Evolutionary conservation across 1,284 basidiomycete species (phyloP).

Genomic region (Leucoagaricus sp.): DNA sequence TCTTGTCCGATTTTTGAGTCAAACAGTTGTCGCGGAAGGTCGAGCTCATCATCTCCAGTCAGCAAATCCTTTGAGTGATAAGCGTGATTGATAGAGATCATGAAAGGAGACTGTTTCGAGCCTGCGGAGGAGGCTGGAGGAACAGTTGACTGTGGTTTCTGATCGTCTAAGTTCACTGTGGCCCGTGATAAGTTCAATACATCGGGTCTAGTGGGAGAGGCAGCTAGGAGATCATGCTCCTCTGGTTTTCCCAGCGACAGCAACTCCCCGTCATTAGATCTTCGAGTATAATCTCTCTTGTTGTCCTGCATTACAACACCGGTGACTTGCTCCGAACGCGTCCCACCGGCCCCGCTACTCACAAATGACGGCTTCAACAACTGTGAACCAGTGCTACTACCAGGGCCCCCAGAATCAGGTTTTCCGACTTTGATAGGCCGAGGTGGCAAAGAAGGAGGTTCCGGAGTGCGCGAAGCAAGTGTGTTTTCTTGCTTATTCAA

Average conservation of each 20-base stretch:
- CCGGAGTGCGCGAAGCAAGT: neutral
- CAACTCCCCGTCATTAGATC: constrained; percentile 13
- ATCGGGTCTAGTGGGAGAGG: neutral
- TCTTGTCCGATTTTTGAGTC: constrained; percentile 6
- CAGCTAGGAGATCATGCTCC: neutral
- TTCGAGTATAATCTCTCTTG: constrained; percentile 20
- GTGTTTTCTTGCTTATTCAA: constrained; percentile 12
- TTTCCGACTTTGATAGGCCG: constrained; percentile 18
- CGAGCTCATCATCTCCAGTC: constrained; percentile 62
- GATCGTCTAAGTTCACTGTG: neutral
- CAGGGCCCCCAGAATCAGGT: constrained; percentile 7
- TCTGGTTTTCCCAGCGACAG: neutral
- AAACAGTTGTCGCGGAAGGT: constrained; percentile 21
- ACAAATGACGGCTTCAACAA: constrained; percentile 19
- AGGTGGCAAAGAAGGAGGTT: constrained; percentile 14
- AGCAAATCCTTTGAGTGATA: constrained; percentile 60
- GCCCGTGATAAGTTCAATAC: neutral
- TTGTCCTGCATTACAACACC: constrained; percentile 55
- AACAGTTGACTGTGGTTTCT: neutral
- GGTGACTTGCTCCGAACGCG: constrained; percentile 56
- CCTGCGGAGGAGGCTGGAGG: neutral
- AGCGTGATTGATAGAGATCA: neutral
- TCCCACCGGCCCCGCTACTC: constrained; percentile 30
- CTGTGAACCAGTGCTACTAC: constrained; percentile 13
- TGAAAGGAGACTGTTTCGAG: constrained; percentile 24